Conservation (phyloP, 2,329 filamentous ascomycete genomes). For the Dactylellina sp. region DNA sequence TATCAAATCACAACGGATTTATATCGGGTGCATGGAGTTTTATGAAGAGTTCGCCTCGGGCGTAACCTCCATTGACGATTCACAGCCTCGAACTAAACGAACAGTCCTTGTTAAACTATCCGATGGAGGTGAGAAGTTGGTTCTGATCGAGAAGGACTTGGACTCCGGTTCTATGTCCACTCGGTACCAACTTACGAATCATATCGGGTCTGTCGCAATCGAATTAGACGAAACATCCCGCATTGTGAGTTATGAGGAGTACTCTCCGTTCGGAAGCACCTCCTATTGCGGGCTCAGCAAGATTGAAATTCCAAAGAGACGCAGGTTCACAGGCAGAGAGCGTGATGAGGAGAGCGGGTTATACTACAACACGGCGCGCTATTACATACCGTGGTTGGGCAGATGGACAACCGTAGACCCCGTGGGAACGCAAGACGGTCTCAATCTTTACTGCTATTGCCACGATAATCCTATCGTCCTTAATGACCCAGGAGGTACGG, state of each 20-base stretch:
- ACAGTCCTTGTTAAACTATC: too few relatives aligned
- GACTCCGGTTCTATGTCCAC: background rate
- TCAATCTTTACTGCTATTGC: background rate
- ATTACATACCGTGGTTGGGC: slow-evolving; percentile 60
- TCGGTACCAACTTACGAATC: background rate
- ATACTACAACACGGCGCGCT: slow-evolving; percentile 59
- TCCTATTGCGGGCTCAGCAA: slow-evolving; percentile 24
- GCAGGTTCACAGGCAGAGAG: slow-evolving; percentile 59
- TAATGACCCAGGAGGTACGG: background rate
- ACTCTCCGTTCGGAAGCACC: slow-evolving; percentile 59
- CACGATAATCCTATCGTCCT: background rate
- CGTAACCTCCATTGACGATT: too few relatives aligned
- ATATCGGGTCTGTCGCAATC: slow-evolving; percentile 4
- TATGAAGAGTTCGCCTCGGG: too few relatives aligned
- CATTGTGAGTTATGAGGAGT: slow-evolving; percentile 62
- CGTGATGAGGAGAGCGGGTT: slow-evolving; percentile 60
- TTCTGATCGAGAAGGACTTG: too few relatives aligned
- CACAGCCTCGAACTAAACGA: too few relatives aligned
- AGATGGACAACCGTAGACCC: slow-evolving; percentile 60
- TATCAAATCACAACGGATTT: too few relatives aligned
- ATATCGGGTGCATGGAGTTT: too few relatives aligned
- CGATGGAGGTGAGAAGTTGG: too few relatives aligned
- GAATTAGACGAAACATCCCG: slow-evolving; percentile 58
- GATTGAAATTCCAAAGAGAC: slow-evolving; percentile 56
- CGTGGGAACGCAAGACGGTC: background rate